phyloP scores from a whole-genome alignment of 306 rosid genomes.

The Phaseolus lunatus region DNA sequence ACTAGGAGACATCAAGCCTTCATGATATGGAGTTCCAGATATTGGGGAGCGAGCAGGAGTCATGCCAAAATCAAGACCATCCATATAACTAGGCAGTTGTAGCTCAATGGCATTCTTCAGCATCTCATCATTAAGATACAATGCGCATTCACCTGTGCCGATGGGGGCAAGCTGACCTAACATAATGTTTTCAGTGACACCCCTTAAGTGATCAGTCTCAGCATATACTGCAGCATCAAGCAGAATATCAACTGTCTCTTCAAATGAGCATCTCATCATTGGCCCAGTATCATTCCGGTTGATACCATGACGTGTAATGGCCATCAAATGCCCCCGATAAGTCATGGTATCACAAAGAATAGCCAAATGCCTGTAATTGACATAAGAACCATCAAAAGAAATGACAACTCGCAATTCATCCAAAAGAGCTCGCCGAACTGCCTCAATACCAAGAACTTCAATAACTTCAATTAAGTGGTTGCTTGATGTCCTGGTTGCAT shows the following conservation, averaged over 20 bases:
- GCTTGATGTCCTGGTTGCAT: conserved; percentile 89
- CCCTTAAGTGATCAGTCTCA: conserved; percentile 86
- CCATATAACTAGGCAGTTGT: conserved; percentile 96
- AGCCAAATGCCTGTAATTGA: conserved; percentile 93
- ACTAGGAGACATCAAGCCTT: conserved; percentile 95
- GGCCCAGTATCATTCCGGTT: conserved; percentile 97
- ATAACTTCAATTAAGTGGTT: conserved; percentile 97
- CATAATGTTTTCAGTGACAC: conserved; percentile 97
- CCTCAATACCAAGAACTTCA: conserved; percentile 99
- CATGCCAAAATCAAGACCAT: conserved; percentile 97
- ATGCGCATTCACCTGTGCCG: conserved; percentile 89
- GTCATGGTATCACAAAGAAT: conserved; percentile 99
- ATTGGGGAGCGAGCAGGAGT: conserved; percentile 94
- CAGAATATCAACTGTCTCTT: conserved; percentile 97
- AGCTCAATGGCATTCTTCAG: conserved; percentile 96
- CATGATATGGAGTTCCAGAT: conserved; percentile 94
- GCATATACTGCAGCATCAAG: conserved; percentile 98
- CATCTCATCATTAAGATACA: conserved; percentile 95
- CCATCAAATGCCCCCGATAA: conserved; percentile 98
- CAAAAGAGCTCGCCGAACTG: conserved; percentile 85
- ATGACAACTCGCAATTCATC: conserved; percentile 96
- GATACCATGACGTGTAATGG: conserved; percentile 98
- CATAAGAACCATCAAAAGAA: conserved; percentile 98
- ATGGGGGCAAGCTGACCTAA: conserved; percentile 98
- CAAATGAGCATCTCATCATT: conserved; percentile 99